Base-by-base conservation (phyloP, 306 rosid genomes). In the Ormosia semicastrata region DNA sequence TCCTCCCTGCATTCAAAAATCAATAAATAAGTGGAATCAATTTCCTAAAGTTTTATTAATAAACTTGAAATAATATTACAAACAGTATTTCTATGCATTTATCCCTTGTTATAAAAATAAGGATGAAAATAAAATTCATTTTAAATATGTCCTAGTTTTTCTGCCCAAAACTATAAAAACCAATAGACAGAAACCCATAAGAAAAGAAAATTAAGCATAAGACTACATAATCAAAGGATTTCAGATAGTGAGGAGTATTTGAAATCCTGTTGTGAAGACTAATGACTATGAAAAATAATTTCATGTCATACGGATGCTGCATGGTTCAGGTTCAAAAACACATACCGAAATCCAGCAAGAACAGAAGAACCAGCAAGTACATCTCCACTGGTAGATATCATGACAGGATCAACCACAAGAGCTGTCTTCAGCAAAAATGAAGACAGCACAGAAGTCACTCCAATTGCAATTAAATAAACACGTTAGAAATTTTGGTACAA, bases 401-500 rank as follows among this genome's bases (percentile, higher is more conserved):
- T 91, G 64, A 95, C 98, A 59, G 99, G 99, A 87, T 95, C 99
- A 87, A 95, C 94, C 80, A 95, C 99, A 85, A 95, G 88, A 89
- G 95, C 98, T 95, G 87, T 87, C 90, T 89, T 89, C 88, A 88
- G 66, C 85, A 43, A 89, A 66, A 43, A 78, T 60, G 4, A 76
- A 89, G 67, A 77, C 71, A 84, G 78, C 46, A 52, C 30, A 84
- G 73, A 82, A 79, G 37, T 79, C 70, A 41, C 46, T 81, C 17
- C n/a, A 24, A 39, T 77, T 24, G 71, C 79, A 82, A 56, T 15
- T 46, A 54, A 78, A 77, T 59, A 68, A 56, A 70, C 37, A 74
- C 7, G 13, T 34, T 12, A 70, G 24, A 50, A 75, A 62, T 34
- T 71, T 80, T 46, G 24, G 59, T 29, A 53, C 59, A 82, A 76